Evolutionary conservation across 139 green algal genomes (phyloP), one percentile per base, ranked within the genome.

Genomic region (Trebouxia sp.): DNA sequence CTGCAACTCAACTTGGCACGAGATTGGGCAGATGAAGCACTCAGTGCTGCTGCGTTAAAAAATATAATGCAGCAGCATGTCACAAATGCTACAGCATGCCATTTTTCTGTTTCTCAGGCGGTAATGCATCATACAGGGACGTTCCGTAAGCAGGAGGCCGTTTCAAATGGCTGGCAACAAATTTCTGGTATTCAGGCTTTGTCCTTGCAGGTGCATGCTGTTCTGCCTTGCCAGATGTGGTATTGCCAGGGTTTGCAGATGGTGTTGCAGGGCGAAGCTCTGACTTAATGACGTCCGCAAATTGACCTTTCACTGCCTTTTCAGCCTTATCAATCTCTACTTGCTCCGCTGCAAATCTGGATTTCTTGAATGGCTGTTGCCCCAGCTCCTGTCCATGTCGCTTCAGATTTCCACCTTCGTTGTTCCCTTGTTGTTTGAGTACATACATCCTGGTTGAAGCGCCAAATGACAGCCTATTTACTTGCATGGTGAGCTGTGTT

Each of bases 171-270:
- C 43, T 30, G 26, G 22, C n/a, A 22, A 77, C 42, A 0, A 77
- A 77, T n/a, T 53, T 77, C 24, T 77, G 69, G 26, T 56, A 41
- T 15, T 77, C 62, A 45, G 62, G 62, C 62, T 72, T 43, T 42
- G 62, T 72, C 28, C 62, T 48, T 3, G 41, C 43, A 28, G 39
- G 43, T 5, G 41, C 24, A 24, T 77, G 15, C 37, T 69, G 56
- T 26, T 50, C 28, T 56, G 24, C 9, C 41, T 56, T 77, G 42
- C 12, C 22, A 77, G 69, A 24, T 55, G 37, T 38, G 17, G 42
- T 6, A 24, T 22, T 56, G 42, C 39, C n/a, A 6, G 41, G 69
- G 14, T n/a, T 32, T 55, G 22, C 41, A 15, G 5, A 9, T 26
- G 7, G 3, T 28, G 24, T 24, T 37, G 41, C 69, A 39, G 39